phyloP scores from a whole-genome alignment of 108 stramenopile species.

The Seminavis robusta region DNA sequence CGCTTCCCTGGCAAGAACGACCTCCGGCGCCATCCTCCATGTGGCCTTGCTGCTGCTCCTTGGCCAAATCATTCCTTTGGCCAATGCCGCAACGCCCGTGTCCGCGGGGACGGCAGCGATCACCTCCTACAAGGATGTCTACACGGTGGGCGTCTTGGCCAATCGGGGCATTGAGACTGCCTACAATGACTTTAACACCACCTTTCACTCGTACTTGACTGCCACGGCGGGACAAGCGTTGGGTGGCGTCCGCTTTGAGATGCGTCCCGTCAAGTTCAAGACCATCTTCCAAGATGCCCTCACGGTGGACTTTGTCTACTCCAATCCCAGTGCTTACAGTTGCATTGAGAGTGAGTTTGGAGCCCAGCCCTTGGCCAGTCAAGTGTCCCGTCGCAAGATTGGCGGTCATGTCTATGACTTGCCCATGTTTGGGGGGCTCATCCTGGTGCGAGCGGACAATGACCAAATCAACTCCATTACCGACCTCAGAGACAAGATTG shows the following conservation, averaged over 20 bases:
- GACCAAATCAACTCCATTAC: slow-evolving; percentile 12
- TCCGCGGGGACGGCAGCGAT: too few relatives aligned
- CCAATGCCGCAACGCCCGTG: too few relatives aligned
- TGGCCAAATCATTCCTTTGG: too few relatives aligned
- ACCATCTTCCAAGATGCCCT: too few relatives aligned
- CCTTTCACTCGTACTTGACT: slow-evolving; percentile 12
- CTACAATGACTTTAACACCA: slow-evolving; percentile 7
- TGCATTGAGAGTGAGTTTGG: slow-evolving; percentile 29
- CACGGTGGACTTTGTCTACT: slow-evolving; percentile 30
- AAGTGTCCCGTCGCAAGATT: slow-evolving; percentile 14
- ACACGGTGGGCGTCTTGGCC: slow-evolving; percentile 8
- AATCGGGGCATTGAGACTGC: slow-evolving; percentile 14
- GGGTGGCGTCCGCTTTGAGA: too few relatives aligned
- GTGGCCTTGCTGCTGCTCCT: too few relatives aligned
- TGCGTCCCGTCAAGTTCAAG: too few relatives aligned
- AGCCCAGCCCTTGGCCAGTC: slow-evolving; percentile 16
- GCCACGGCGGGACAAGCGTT: slow-evolving; percentile 1
- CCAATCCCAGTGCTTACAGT: slow-evolving; percentile 18
- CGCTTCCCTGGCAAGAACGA: too few relatives aligned
- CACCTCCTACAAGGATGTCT: neutral
- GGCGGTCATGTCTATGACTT: slow-evolving; percentile 21
- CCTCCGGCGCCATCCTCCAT: too few relatives aligned
- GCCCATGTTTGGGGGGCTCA: slow-evolving; percentile 32
- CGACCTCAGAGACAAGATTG: slow-evolving; percentile 23
- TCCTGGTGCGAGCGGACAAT: slow-evolving; percentile 8